Percentiles rank a stretch among this genome's conserved stretches.
phyloP scores from a whole-genome alignment of 345 rosid species.

The Erodium maritimum region DNA sequence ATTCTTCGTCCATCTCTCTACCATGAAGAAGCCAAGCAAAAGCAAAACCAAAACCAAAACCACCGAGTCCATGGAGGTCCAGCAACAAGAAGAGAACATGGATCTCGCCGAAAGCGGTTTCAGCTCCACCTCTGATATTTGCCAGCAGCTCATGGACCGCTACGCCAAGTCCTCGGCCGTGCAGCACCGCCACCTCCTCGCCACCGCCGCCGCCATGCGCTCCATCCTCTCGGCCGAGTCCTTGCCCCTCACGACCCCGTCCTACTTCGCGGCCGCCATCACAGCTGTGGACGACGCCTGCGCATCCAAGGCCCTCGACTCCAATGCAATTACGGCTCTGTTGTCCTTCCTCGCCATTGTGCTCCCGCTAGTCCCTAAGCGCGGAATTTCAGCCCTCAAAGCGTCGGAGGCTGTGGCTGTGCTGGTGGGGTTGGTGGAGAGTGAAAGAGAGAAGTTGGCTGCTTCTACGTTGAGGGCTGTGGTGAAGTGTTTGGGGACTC shows the following conservation, averaged over 20 bases:
- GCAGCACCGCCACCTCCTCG: conserved; percentile 83
- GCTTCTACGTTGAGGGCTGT: conserved; percentile 55
- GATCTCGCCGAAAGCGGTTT: conserved; percentile 10
- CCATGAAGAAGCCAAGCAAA: background rate
- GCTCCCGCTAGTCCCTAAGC: conserved; percentile 35
- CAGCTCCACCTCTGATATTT: conserved; percentile 48
- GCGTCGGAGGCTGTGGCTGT: conserved; percentile 60
- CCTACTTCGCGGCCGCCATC: conserved; percentile 79
- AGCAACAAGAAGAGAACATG: background rate
- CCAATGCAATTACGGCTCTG: conserved; percentile 52
- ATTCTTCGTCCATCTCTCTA: background rate
- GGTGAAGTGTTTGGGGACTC: conserved; percentile 69
- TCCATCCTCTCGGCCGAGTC: conserved; percentile 65
- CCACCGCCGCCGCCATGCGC: conserved; percentile 80
- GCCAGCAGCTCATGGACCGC: conserved; percentile 82
- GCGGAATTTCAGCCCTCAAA: conserved; percentile 35
- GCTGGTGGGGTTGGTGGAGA: conserved; percentile 30
- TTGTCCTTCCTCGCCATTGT: conserved; percentile 56
- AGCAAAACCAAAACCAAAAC: background rate
- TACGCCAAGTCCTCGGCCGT: conserved; percentile 71
- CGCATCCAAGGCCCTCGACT: conserved; percentile 24
- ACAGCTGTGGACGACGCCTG: conserved; percentile 27
- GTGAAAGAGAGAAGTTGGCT: conserved; percentile 33
- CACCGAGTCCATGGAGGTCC: background rate
- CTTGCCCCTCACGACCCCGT: conserved; percentile 40